Conservation (phyloP, 2,329 filamentous ascomycete species). For the Xylaria sp. region DNA sequence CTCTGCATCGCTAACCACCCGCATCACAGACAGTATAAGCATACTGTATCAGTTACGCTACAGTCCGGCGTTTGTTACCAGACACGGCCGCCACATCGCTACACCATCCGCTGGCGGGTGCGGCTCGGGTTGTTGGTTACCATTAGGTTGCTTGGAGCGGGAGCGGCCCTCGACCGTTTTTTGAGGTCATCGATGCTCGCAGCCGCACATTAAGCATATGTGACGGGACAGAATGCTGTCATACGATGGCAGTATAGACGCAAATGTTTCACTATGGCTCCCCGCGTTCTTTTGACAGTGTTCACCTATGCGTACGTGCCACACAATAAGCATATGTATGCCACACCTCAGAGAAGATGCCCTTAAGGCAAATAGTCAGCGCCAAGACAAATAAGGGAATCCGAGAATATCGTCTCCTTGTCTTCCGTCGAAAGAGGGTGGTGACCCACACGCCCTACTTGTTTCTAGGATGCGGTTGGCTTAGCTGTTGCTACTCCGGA, state of each 20-base stretch:
- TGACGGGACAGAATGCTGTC: constrained; percentile 4
- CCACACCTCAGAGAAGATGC: constrained; percentile 12
- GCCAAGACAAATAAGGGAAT: neutral
- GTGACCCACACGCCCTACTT: neutral
- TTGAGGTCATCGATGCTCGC: neutral
- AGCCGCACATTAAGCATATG: constrained; percentile 20
- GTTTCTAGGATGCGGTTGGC: neutral
- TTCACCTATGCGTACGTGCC: neutral
- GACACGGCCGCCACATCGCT: constrained; percentile 6
- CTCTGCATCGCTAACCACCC: neutral
- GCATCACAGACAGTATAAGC: constrained; percentile 13
- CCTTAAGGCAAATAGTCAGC: neutral
- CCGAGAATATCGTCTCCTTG: neutral
- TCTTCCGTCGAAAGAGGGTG: neutral
- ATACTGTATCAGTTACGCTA: constrained; percentile 15
- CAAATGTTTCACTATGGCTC: neutral
- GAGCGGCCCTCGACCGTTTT: neutral
- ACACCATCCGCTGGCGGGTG: neutral
- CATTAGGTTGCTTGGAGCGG: neutral
- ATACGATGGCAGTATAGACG: neutral
- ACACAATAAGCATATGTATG: constrained; percentile 10
- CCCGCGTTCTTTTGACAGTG: neutral
- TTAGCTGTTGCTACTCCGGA: neutral
- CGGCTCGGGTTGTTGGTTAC: neutral
- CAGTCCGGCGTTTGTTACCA: constrained; percentile 3